Conservation (phyloP, 495 filamentous ascomycete genomes). For the Penicillium pulvis region DNA sequence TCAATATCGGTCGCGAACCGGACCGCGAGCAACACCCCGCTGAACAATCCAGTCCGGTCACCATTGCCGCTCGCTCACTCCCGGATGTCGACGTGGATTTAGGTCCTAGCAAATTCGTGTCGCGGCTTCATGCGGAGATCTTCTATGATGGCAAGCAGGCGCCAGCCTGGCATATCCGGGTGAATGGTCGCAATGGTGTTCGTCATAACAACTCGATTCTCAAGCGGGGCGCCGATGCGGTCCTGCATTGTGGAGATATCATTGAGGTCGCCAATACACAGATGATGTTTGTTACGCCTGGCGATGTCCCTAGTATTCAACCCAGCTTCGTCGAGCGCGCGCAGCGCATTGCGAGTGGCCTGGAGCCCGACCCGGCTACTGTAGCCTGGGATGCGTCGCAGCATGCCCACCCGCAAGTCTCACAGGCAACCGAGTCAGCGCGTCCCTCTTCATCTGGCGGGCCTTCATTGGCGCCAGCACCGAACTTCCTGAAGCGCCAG, state of each 20-base stretch:
- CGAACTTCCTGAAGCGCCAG: slow-evolving; percentile 67
- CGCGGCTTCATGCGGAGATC: slow-evolving; percentile 83
- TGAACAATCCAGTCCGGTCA: slow-evolving; percentile 48
- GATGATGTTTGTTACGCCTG: slow-evolving; percentile 97
- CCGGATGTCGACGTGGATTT: slow-evolving; percentile 81
- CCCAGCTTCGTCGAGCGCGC: slow-evolving; percentile 54
- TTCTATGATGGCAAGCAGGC: slow-evolving; percentile 68
- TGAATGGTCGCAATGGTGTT: slow-evolving; percentile 89
- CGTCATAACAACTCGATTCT: slow-evolving; percentile 72
- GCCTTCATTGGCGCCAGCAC: slow-evolving; percentile 66
- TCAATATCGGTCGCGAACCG: slow-evolving; percentile 83
- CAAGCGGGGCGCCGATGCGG: slow-evolving; percentile 62
- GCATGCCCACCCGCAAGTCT: slow-evolving; percentile 40
- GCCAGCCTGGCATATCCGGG: slow-evolving; percentile 74
- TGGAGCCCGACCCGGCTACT: slow-evolving; percentile 36
- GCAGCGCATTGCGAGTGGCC: slow-evolving; percentile 48
- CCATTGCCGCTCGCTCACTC: slow-evolving; percentile 48
- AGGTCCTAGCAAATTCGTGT: slow-evolving; percentile 90
- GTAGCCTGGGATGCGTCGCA: slow-evolving; percentile 41
- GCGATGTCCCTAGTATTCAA: slow-evolving; percentile 60
- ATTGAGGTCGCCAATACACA: slow-evolving; percentile 88
- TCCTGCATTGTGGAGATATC: slow-evolving; percentile 79
- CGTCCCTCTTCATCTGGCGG: slow-evolving; percentile 40
- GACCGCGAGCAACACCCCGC: slow-evolving; percentile 53
- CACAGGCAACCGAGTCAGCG: slow-evolving; percentile 31